These are phyloP conservation scores for Pseudogymnoascus sp. DNA, from an alignment of 2,329 filamentous ascomycete species.

Conservation along the genomic window DNA sequence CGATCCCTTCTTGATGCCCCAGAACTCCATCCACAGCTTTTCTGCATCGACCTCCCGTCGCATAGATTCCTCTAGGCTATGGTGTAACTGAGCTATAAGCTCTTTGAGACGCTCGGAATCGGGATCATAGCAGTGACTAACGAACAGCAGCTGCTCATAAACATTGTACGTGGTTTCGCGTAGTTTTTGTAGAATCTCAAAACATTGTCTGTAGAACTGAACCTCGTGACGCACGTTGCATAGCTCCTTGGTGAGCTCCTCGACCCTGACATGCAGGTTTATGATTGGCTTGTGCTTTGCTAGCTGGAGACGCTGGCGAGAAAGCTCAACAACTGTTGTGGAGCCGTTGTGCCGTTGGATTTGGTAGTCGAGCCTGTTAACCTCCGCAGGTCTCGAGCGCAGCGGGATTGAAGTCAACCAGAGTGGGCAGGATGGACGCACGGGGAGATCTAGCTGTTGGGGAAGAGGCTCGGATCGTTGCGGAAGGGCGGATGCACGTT, in stretches of 20 bases:
- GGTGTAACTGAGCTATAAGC: slow-evolving; percentile 14
- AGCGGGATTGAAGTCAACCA: slow-evolving; percentile 4
- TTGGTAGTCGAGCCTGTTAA: slow-evolving; percentile 15
- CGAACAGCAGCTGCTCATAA: slow-evolving; percentile 15
- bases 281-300: slow-evolving; percentile 12
- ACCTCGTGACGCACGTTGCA: slow-evolving; percentile 15
- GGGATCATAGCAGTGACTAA: slow-evolving; percentile 12
- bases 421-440: slow-evolving; percentile 5
- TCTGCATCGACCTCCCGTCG: slow-evolving; percentile 14
- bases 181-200: slow-evolving; percentile 16
- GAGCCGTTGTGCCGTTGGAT: slow-evolving; percentile 15
- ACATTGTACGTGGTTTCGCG: slow-evolving; percentile 17
- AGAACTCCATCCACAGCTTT: slow-evolving; percentile 17
- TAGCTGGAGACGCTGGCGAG: slow-evolving; percentile 11
- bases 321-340: slow-evolving; percentile 15
- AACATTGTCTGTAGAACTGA: slow-evolving; percentile 16
- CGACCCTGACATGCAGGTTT: slow-evolving; percentile 11
- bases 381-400: slow-evolving; percentile 5
- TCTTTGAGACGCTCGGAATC: slow-evolving; percentile 11
- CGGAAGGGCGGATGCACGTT: background rate
- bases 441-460: background rate
- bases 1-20: slow-evolving; percentile 10
- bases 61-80: slow-evolving; percentile 14
- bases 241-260: slow-evolving; percentile 18
- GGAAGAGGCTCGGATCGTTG: background rate